Percentiles rank a stretch among this genome's conserved stretches.
These are phyloP conservation scores for Bruguiera parviflora DNA, from an alignment of 345 rosid species.

Conservation along the genomic window DNA sequence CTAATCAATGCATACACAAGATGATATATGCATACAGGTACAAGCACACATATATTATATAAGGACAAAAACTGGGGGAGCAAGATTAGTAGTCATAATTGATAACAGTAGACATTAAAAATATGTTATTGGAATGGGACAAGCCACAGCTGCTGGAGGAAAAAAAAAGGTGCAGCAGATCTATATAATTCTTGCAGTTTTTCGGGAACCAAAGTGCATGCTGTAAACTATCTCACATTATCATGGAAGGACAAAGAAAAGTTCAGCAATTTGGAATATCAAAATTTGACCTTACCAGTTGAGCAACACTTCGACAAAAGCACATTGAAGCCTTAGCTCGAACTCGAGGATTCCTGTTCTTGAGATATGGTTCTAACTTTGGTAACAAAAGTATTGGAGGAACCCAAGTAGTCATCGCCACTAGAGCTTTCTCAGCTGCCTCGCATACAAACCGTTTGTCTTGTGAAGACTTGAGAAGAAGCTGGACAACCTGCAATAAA, in stretches of 20 bases:
- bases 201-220: too few species aligned
- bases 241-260: neutral
- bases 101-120: too few species aligned
- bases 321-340: slow-evolving; percentile 91
- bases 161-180: neutral
- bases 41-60: too few species aligned
- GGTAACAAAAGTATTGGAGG: slow-evolving; percentile 60
- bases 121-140: too few species aligned
- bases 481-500: slow-evolving; percentile 74
- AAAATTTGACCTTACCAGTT: slow-evolving; percentile 53
- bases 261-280: neutral
- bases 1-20: too few species aligned
- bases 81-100: too few species aligned
- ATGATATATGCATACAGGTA: too few species aligned
- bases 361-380: slow-evolving; percentile 79
- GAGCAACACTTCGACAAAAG: slow-evolving; percentile 77
- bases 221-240: neutral
- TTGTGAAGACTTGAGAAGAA: slow-evolving; percentile 91
- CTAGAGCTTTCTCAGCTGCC: slow-evolving; percentile 89
- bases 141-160: neutral
- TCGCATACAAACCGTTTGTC: slow-evolving; percentile 93
- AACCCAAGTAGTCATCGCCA: slow-evolving; percentile 64
- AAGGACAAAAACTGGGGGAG: too few species aligned
- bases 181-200: too few species aligned
- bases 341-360: slow-evolving; percentile 77